Base-by-base conservation (phyloP, 2,329 filamentous ascomycete genomes). In the Fusarium sp. region DNA sequence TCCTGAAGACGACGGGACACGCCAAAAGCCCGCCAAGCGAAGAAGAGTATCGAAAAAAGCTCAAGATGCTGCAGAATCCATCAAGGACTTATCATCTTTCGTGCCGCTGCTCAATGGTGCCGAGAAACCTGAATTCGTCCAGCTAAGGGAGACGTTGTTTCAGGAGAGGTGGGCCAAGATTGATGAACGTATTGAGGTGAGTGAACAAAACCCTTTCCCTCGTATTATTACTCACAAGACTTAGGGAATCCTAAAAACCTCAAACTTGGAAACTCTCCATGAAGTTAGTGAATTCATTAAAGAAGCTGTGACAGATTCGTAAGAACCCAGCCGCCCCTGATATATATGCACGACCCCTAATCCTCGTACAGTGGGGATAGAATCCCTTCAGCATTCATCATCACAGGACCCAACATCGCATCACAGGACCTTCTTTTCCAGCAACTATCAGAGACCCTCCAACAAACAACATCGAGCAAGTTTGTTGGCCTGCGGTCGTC, bases 361-460 rank as follows among this genome's bases (percentile, higher is more conserved):
- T 65, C 23, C 43, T 28, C 14, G 12, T 39, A 19, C 54, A 79
- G 78, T 64, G 73, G 75, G 39, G 79, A 81, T 46, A 86, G 85
- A 74, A 85, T 93, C 38, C 88, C 90, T 0, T 86, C 90, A 9
- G 90, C 87, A 3, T 89, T 95, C 68, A 88, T 95, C 69, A 86
- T 93, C 59, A 91, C 91, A 10, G 93, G 92, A 0, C 91, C 92
- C 9, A 93, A 92, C 67, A 90, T 94, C 69, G 89, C 91, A 34
- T 91, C 90, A 3, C 91, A 94, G 75, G 86, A 88, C 40, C 82
- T 91, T 14, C 83, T 94, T n/a, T 94, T 94, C 69, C 83, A 88
- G 58, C 90, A 93, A 75, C 79, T 94, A 12, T 85, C 86, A 14
- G 84, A 87, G 59, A 79, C 79, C n/a, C 78, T 89, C n/a, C 78